Evolutionary conservation across 2,329 filamentous ascomycete species (phyloP), one percentile per base, ranked within the genome.

Genomic region (Coniochaeta sp.): DNA sequence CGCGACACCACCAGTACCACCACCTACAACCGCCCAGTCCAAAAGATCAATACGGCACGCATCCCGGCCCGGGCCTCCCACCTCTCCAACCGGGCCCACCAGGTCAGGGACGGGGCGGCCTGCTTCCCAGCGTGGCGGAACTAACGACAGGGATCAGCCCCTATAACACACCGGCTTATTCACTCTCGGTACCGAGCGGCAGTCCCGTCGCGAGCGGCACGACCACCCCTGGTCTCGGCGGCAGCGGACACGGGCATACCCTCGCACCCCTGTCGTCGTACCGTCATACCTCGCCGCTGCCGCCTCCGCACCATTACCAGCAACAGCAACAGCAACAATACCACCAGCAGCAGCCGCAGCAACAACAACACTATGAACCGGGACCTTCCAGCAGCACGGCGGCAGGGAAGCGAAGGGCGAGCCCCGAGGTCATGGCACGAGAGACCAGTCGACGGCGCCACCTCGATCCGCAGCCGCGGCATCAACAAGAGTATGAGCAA

Each of bases 111-210:
- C 55, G 56, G 16, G 58, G 56, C 63, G 64, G 50, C 0, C 69
- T 78, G 55, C 68, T 86, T n/a, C 82, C 82, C 1, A 76, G 81
- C 49, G 72, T 86, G 14, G 76, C 78, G 31, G 82, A 86, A 61
- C 72, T 86, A 58, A 85, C 82, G 2, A 85, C 81, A 0, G 82
- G 82, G 12, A 71, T 83, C 28, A 82, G 77, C 56, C 78, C 80
- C 1, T 85, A 84, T 61, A 78, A 70, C 56, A 78, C 77, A n/a
- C 77, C 78, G 33, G 76, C 78, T 1, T 81, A 79, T 60, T 73
- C 75, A 7, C 64, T 72, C 49, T 68, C 68, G 27, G 63, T 67
- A 7, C 66, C 71, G 3, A 70, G 61, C 33, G 64, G 64, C 45
- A 69, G 70, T 54, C 64, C 67, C 24, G 60, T 67, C 26, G 61